Conservation (phyloP, 768 basidiomycete genomes). For the Naganishia randhawae region DNA sequence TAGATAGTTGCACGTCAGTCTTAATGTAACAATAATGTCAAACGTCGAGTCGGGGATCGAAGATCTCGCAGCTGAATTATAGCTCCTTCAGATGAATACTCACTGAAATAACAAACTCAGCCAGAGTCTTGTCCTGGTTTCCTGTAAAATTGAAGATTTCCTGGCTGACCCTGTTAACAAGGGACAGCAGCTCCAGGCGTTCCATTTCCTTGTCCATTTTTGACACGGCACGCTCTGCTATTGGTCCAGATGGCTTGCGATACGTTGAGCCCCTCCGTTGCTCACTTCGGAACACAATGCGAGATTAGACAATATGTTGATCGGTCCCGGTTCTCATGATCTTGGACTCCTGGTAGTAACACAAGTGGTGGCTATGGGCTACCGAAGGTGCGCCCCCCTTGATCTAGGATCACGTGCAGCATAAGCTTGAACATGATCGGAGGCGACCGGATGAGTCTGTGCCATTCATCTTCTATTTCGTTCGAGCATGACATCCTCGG, state of each 20-base stretch:
- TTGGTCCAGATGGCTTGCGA: background rate
- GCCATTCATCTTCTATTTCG: background rate
- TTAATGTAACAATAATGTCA: background rate
- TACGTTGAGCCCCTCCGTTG: no score
- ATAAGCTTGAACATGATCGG: background rate
- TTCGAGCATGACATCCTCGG: background rate
- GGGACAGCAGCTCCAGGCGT: constrained; percentile 85
- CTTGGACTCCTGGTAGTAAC: no score
- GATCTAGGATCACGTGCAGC: background rate
- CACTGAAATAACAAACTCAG: constrained; percentile 82
- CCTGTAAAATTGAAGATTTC: constrained; percentile 79
- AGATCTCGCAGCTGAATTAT: background rate
- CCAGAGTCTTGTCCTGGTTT: constrained; percentile 83
- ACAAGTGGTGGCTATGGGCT: no score
- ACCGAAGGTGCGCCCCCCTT: no score
- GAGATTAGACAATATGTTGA: no score
- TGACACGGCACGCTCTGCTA: background rate
- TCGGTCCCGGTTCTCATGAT: no score
- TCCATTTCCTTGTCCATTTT: constrained; percentile 63
- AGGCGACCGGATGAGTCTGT: background rate
- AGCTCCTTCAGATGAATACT: constrained; percentile 33
- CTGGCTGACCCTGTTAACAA: constrained; percentile 85
- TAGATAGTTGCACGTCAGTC: background rate
- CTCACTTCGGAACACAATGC: no score
- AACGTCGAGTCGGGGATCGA: background rate